Evolutionary conservation across 176 grass and related monocot species (phyloP).

Genomic region (Carex pumila): DNA sequence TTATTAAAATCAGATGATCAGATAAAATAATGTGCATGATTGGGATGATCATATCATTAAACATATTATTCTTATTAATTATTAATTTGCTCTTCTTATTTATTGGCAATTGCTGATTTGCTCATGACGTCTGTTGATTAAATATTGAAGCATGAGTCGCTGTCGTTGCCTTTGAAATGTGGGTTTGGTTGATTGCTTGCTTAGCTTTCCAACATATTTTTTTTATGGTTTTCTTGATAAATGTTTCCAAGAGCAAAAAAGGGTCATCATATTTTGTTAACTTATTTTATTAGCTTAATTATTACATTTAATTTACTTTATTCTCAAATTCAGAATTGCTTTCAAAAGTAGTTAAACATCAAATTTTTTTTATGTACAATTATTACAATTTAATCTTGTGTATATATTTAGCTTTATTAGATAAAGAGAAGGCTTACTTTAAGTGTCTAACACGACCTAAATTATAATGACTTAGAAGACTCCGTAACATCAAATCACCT

Average conservation of each 20-base stretch:
- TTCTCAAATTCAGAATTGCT: neutral
- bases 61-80: neutral
- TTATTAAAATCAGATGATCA: slow-evolving; percentile 12
- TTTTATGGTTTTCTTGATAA: neutral
- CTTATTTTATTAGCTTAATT: neutral
- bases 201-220: slow-evolving; percentile 7
- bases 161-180: slow-evolving; percentile 14
- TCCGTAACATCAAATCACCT: neutral
- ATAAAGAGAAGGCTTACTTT: neutral
- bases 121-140: slow-evolving; percentile 12
- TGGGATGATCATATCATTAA: slow-evolving; percentile 16
- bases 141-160: slow-evolving; percentile 7
- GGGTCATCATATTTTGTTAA: neutral
- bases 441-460: neutral
- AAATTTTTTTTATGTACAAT: neutral
- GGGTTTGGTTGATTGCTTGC: slow-evolving; percentile 25
- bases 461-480: neutral
- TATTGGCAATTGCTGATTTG: slow-evolving; percentile 22
- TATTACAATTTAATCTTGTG: neutral
- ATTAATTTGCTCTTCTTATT: neutral
- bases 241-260: neutral
- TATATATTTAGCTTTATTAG: neutral
- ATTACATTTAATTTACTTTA: neutral
- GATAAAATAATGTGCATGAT: slow-evolving; percentile 27
- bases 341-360: neutral